Evolutionary conservation across 306 rosid genomes (phyloP).

Genomic region (Fragaria vesca): DNA sequence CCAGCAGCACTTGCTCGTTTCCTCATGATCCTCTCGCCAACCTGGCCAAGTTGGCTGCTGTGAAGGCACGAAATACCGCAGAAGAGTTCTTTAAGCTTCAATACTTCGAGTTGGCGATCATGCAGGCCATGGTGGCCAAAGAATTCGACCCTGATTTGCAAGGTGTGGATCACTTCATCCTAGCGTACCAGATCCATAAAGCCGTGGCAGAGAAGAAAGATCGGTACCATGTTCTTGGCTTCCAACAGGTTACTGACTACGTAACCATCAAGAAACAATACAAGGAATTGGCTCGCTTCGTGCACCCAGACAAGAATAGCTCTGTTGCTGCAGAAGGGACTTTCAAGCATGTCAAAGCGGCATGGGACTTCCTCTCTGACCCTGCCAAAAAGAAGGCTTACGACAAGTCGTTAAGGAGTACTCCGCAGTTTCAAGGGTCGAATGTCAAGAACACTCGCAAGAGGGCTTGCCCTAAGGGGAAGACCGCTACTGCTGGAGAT

Average conservation of each 20-base stretch:
- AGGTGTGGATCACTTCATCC: neutral
- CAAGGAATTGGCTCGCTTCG: neutral
- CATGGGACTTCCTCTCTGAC: neutral
- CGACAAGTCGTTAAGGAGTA: neutral
- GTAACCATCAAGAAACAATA: slow-evolving; percentile 1
- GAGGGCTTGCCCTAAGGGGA: neutral
- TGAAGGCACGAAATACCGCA: neutral
- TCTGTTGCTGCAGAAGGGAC: neutral
- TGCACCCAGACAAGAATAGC: neutral
- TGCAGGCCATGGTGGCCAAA: slow-evolving; percentile 7
- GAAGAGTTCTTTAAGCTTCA: neutral
- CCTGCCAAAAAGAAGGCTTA: neutral
- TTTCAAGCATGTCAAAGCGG: neutral
- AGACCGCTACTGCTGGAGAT: neutral
- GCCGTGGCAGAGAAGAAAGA: neutral
- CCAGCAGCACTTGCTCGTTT: neutral
- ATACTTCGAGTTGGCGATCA: neutral
- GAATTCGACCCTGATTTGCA: neutral
- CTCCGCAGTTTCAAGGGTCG: neutral
- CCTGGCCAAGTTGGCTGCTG: neutral
- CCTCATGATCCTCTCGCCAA: neutral
- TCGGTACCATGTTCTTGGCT: neutral
- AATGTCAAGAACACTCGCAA: neutral
- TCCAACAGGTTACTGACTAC: neutral
- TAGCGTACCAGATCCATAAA: neutral